Conservation (phyloP, 306 rosid genomes). For the Carpinus viminea region DNA sequence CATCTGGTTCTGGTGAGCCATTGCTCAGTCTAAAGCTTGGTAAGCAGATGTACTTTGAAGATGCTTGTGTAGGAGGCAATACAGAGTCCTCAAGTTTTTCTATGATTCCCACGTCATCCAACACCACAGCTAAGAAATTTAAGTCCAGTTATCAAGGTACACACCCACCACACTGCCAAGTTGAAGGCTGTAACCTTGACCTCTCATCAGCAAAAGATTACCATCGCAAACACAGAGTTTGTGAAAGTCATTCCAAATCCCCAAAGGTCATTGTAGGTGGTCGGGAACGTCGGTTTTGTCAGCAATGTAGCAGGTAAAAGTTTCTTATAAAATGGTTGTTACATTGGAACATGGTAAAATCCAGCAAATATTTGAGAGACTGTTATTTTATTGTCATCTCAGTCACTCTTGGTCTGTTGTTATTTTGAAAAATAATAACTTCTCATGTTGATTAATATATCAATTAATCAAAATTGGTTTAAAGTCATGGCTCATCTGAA, state of each 20-base stretch:
- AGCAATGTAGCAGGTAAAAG: constrained; percentile 91
- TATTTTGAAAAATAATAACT: not conserved
- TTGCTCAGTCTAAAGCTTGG: constrained; percentile 90
- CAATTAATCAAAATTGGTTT: constrained; percentile 20
- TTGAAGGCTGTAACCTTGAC: constrained; percentile 84
- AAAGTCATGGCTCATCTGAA: constrained; percentile 15
- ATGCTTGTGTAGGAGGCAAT: constrained; percentile 49
- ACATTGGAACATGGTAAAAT: constrained; percentile 9
- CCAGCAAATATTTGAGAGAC: not conserved
- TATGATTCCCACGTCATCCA: constrained; percentile 35
- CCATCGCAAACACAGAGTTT: constrained; percentile 88
- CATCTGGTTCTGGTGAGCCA: constrained; percentile 68
- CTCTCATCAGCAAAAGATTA: constrained; percentile 79
- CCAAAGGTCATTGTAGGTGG: constrained; percentile 71
- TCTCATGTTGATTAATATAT: not conserved
- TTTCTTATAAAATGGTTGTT: constrained; percentile 19
- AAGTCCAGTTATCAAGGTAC: constrained; percentile 45
- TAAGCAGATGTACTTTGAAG: constrained; percentile 78
- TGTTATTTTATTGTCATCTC: not conserved
- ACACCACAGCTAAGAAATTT: constrained; percentile 45
- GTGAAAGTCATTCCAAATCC: constrained; percentile 84
- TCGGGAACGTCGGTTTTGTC: constrained; percentile 85
- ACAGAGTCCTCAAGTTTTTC: constrained; percentile 46
- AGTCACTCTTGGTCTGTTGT: constrained; percentile 3
- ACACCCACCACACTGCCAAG: constrained; percentile 65